Base-by-base conservation (phyloP, 495 filamentous ascomycete genomes). In the Evernia prunastri region DNA sequence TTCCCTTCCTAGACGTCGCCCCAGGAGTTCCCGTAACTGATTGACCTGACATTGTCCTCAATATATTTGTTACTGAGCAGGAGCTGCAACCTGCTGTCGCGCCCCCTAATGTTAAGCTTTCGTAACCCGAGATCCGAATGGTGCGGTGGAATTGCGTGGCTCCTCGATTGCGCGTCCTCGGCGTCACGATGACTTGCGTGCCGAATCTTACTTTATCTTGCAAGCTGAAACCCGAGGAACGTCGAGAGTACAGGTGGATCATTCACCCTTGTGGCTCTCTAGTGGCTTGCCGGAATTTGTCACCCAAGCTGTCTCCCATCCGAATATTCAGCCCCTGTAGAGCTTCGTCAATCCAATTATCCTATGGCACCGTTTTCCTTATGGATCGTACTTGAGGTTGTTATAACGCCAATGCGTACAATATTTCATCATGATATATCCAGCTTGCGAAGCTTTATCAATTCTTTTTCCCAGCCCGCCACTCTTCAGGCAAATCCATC, bases 401-500 rank as follows among this genome's bases (percentile, higher is more conserved):
- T 0, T 0, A 18, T 31, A 42, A n/a, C n/a, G n/a, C 6, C 36
- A 11, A 33, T 4, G 23, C 4, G 9, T 25, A 10, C 25, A 6
- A 15, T 1, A 18, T 18, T 10, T 17, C 37, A n/a, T 31, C 20
- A 10, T 11, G 23, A 13, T 17, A 9, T n/a, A 36, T 33, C 15
- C 39, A 59, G 33, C 29, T 0, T 43, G n/a, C 10, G 25, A 56
- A 20, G 15, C n/a, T 42, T 25, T 18, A 8, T 63, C 40, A 66
- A 17, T 42, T 9, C n/a, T 64, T 61, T 43, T 67, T 45, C 13
- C 58, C 47, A 23, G 13, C 49, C 59, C 54, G 65, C 60, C 70
- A 83, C 70, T 84, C 79, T 39, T 78, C 72, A 17, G 93, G 93
- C 72, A 97, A 75, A 77, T 95, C 81, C 85, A 96, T 88, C 33